These are phyloP conservation scores for Pichia kluyveri DNA, from an alignment of 805 yeast species.

Conservation along the genomic window DNA sequence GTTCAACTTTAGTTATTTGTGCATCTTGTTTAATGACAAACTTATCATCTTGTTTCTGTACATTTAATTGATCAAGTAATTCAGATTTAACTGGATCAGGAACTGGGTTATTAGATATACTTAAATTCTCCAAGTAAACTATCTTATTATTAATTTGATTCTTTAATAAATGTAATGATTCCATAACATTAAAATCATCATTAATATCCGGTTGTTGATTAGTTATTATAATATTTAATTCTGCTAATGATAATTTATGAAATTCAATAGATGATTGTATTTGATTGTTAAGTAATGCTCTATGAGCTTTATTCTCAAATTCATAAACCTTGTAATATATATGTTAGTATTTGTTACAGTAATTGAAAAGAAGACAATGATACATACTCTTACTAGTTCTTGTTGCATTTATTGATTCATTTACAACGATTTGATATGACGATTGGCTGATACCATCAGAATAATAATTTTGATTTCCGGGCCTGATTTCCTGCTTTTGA, in stretches of 20 bases:
- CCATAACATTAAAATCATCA: neutral
- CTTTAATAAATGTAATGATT: neutral
- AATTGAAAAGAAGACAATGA: too few species aligned
- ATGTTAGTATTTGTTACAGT: too few species aligned
- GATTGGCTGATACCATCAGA: too few species aligned
- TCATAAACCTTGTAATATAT: neutral
- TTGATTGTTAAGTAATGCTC: neutral
- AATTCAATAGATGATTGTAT: neutral
- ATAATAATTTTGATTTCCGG: too few species aligned
- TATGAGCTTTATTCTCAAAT: neutral
- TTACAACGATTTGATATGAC: too few species aligned
- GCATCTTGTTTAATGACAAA: neutral
- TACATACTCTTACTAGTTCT: neutral
- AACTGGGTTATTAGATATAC: too few species aligned
- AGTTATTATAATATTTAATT: neutral
- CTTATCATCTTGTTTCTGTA: neutral
- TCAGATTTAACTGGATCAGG: neutral
- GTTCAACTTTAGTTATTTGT: conserved; percentile 21
- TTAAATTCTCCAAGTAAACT: neutral
- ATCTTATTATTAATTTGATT: neutral
- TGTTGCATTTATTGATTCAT: neutral
- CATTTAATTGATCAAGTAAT: neutral
- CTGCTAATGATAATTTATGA: neutral
- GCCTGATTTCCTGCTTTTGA: too few species aligned
- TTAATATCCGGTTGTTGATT: neutral